These are phyloP conservation scores for Cryptococcus hybrid DNA, from an alignment of 1,284 basidiomycete genomes.

Conservation along the genomic window DNA sequence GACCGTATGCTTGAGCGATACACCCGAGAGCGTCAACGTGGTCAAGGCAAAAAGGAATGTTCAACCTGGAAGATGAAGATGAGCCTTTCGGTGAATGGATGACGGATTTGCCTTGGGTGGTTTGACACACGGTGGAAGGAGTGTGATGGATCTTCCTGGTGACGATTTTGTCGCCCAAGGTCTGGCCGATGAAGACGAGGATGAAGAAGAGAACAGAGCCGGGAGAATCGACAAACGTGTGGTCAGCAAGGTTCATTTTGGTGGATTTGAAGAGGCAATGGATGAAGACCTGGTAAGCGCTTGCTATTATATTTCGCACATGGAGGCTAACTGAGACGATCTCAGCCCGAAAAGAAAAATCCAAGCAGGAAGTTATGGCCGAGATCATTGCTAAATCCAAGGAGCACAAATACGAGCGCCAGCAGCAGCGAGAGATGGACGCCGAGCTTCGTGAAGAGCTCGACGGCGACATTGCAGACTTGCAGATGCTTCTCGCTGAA, in stretches of 20 bases:
- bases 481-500: constrained; percentile 72
- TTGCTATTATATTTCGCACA: neutral
- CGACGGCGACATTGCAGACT: constrained; percentile 80
- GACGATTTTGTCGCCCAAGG: constrained; percentile 86
- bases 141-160: constrained; percentile 61
- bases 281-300: constrained; percentile 55
- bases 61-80: constrained; percentile 78
- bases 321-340: neutral
- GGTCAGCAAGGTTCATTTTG: constrained; percentile 74
- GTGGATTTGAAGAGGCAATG: constrained; percentile 75
- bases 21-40: constrained; percentile 70
- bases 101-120: constrained; percentile 44
- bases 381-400: constrained; percentile 99
- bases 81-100: constrained; percentile 58
- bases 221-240: constrained; percentile 67
- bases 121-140: constrained; percentile 91
- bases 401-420: constrained; percentile 83
- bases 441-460: constrained; percentile 84
- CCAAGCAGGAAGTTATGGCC: constrained; percentile 95
- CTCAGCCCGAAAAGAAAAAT: constrained; percentile 76
- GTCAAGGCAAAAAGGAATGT: constrained; percentile 69
- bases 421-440: constrained; percentile 81
- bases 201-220: constrained; percentile 60
- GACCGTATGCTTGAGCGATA: constrained; percentile 98
- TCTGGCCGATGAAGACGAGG: constrained; percentile 67